These are phyloP conservation scores for Abortiporus biennis DNA, from an alignment of 1,284 basidiomycete genomes.

Conservation along the genomic window DNA sequence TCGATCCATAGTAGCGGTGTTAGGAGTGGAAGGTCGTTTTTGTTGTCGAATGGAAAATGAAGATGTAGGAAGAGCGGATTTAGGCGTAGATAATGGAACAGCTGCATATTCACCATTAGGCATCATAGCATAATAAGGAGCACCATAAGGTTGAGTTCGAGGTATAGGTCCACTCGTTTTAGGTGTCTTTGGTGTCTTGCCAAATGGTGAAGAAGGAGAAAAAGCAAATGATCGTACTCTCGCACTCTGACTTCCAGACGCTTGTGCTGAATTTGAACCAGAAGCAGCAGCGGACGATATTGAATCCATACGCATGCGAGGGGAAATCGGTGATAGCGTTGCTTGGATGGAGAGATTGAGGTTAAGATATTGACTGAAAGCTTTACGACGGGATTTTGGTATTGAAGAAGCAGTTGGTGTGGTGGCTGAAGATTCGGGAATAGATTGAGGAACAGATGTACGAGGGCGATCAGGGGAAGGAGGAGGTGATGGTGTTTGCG, in stretches of 20 bases:
- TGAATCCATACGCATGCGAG: constrained; percentile 4
- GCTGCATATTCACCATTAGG: constrained; percentile 19
- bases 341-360: constrained; percentile 2
- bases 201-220: constrained; percentile 7
- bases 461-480: not conserved
- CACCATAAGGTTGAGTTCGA: constrained; percentile 37
- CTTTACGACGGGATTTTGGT: constrained; percentile 1
- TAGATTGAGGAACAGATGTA: too few species aligned
- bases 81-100: too few species aligned
- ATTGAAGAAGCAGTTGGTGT: not conserved
- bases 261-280: constrained; percentile 4
- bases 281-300: constrained; percentile 7
- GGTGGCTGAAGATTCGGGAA: not conserved
- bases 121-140: constrained; percentile 33
- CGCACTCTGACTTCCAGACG: too few species aligned
- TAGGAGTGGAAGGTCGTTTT: too few species aligned
- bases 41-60: too few species aligned
- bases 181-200: constrained; percentile 3
- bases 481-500: constrained; percentile 2
- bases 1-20: too few species aligned
- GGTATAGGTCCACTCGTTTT: constrained; percentile 8
- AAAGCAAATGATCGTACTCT: constrained; percentile 4
- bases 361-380: constrained; percentile 2
- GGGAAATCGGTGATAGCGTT: not conserved
- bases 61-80: too few species aligned